A percentile compares a stretch with the other conserved stretches of the same genome.
These are phyloP conservation scores for Suillus fuscotomentosus DNA, from an alignment of 768 basidiomycete genomes.

Conservation along the genomic window DNA sequence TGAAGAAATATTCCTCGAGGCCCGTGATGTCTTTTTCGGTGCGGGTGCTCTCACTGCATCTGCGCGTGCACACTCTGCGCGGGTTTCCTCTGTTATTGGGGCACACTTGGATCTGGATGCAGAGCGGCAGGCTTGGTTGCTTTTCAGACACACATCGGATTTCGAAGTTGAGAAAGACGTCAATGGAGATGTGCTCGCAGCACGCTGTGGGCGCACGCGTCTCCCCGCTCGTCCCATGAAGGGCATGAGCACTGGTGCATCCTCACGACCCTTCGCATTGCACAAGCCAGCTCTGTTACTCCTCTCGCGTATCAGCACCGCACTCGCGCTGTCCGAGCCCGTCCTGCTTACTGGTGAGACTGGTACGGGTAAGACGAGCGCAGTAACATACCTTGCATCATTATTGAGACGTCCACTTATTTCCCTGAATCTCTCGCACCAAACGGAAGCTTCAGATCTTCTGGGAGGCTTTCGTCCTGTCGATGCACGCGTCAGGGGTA, in stretches of 20 bases:
- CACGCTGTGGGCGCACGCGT: slow-evolving; percentile 63
- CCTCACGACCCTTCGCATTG: slow-evolving; percentile 74
- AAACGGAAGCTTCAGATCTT: slow-evolving; percentile 93
- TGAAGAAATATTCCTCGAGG: slow-evolving; percentile 88
- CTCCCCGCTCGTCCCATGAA: slow-evolving; percentile 47
- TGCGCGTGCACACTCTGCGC: slow-evolving; percentile 47
- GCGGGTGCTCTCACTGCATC: slow-evolving; percentile 53
- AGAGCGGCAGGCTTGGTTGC: slow-evolving; percentile 71
- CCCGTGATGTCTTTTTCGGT: slow-evolving; percentile 90
- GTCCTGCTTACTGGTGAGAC: slow-evolving; percentile 95
- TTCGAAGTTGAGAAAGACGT: slow-evolving; percentile 67
- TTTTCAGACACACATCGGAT: slow-evolving; percentile 63
- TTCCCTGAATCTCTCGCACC: slow-evolving; percentile 92
- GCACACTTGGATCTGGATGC: slow-evolving; percentile 62
- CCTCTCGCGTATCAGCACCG: slow-evolving; percentile 76
- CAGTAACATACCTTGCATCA: slow-evolving; percentile 82
- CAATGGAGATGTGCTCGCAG: slow-evolving; percentile 55
- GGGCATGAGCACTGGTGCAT: slow-evolving; percentile 30
- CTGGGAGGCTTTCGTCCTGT: slow-evolving; percentile 97
- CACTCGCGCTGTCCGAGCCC: slow-evolving; percentile 74
- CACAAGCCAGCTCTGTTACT: slow-evolving; percentile 82
- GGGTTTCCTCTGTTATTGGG: slow-evolving; percentile 54
- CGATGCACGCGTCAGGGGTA: slow-evolving; percentile 78
- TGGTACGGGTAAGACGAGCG: slow-evolving; percentile 98
- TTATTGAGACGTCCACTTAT: slow-evolving; percentile 75